A percentile compares a stretch with the other conserved stretches of the same genome.
Conservation (phyloP, 352 stramenopile species). For the Phytophthora hibernalis region DNA sequence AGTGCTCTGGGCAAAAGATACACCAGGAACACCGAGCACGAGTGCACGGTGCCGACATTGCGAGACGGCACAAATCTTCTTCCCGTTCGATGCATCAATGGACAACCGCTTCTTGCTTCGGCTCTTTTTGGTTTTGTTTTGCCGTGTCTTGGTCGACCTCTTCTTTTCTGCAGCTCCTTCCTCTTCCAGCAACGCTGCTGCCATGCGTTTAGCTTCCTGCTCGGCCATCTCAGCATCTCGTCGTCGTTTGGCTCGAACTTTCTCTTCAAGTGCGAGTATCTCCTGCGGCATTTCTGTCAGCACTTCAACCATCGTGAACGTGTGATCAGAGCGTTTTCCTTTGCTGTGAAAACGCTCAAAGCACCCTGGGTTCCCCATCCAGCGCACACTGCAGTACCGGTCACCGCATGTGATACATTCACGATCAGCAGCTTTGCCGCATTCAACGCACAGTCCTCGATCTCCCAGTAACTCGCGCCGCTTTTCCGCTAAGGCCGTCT, state of each 20-base stretch:
- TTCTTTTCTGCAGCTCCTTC: conserved; percentile 26
- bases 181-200: conserved; percentile 49
- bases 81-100: conserved; percentile 26
- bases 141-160: conserved; percentile 5
- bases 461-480: conserved; percentile 56
- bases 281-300: conserved; percentile 43
- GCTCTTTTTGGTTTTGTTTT: conserved; percentile 45
- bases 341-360: conserved; percentile 86
- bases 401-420: conserved; percentile 71
- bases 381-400: conserved; percentile 83
- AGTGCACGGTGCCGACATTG: conserved; percentile 42
- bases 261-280: conserved; percentile 63
- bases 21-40: conserved; percentile 30
- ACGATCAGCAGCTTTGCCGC: conserved; percentile 73
- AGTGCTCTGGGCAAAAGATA: conserved; percentile 60
- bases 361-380: conserved; percentile 86
- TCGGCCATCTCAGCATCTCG: conserved; percentile 61
- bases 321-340: conserved; percentile 69
- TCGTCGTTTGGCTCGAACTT: conserved; percentile 61
- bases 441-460: conserved; percentile 78
- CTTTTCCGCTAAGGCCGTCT: conserved; percentile 65
- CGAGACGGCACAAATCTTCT: conserved; percentile 44
- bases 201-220: conserved; percentile 57
- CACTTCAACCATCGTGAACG: conserved; percentile 44
- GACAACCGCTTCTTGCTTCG: conserved; percentile 30